Conservation (phyloP, 1,284 basidiomycete species). For the Cystobasidiaceae sp. region DNA sequence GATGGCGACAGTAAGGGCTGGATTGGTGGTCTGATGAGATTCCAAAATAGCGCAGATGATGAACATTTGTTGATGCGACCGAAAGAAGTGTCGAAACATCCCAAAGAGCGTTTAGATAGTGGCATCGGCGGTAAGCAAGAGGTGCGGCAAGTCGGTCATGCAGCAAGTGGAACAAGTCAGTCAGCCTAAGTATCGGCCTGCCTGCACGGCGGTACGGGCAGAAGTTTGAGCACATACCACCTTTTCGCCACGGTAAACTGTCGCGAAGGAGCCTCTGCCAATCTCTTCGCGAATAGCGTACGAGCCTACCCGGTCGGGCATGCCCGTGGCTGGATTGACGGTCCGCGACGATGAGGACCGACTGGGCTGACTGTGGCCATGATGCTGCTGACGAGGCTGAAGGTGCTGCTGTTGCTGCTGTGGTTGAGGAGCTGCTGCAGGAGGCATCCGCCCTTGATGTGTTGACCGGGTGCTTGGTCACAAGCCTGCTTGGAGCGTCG, state of each 20-base stretch:
- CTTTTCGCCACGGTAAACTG: conserved; percentile 88
- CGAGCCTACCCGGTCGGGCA: conserved; percentile 49
- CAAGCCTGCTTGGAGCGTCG: too few species aligned
- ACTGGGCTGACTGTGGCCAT: conserved; percentile 5
- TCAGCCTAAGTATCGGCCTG: too few species aligned
- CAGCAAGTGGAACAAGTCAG: too few species aligned
- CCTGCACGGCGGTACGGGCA: too few species aligned
- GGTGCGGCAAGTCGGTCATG: not conserved
- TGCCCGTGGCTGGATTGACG: conserved; percentile 16
- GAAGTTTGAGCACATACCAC: conserved; percentile 64
- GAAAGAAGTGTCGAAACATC: conserved; percentile 15
- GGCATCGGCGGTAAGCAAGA: not conserved
- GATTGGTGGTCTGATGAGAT: conserved; percentile 58
- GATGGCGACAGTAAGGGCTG: conserved; percentile 70
- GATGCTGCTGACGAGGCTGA: not conserved
- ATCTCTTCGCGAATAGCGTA: conserved; percentile 55
- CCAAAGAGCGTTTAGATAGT: conserved; percentile 5
- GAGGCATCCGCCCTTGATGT: too few species aligned
- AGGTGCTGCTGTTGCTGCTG: not conserved
- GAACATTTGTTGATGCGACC: not conserved
- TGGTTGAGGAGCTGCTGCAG: not conserved
- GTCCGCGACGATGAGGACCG: conserved; percentile 13
- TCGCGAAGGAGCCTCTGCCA: conserved; percentile 82
- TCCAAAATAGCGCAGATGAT: too few species aligned
- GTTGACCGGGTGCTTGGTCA: too few species aligned